Conservation (phyloP, 345 rosid genomes). For the Gossypium mustelinum region DNA sequence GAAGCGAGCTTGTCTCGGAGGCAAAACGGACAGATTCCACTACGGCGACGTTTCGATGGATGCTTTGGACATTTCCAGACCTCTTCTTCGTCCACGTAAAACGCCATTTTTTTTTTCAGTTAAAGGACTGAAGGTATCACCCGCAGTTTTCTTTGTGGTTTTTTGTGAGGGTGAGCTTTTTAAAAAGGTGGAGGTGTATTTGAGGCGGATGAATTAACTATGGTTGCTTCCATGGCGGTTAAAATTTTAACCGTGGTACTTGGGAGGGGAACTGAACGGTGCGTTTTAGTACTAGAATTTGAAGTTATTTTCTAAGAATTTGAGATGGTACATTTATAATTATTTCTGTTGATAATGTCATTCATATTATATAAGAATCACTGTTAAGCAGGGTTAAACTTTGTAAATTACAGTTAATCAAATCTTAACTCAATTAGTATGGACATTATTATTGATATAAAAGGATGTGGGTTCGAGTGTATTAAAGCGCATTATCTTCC, state of each 20-base stretch:
- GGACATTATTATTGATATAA: accelerated
- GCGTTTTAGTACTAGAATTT: neutral
- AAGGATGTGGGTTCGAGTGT: accelerated
- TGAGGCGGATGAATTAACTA: constrained; percentile 20
- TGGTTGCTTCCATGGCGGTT: constrained; percentile 6
- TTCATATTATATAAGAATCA: too few relatives aligned
- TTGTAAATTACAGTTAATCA: too few relatives aligned
- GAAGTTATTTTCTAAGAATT: too few relatives aligned
- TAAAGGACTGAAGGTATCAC: neutral
- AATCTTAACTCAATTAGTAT: too few relatives aligned
- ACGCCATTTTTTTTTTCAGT: constrained; percentile 9
- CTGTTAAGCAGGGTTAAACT: too few relatives aligned
- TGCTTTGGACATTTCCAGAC: constrained; percentile 67
- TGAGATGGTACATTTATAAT: too few relatives aligned
- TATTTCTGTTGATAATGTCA: too few relatives aligned
- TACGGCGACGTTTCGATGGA: constrained; percentile 58
- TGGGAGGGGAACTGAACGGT: neutral
- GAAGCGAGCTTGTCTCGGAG: constrained; percentile 67
- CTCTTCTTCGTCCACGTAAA: constrained; percentile 62
- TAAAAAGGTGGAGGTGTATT: constrained; percentile 8
- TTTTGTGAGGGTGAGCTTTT: constrained; percentile 20
- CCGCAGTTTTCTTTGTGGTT: neutral
- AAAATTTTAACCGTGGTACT: neutral
- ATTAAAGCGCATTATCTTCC: too few relatives aligned
- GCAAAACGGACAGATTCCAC: constrained; percentile 83